Evolutionary conservation across 164 flowering plant genomes (phyloP).

Genomic region (grape (Vitis vinifera)): ASM3070453v1 NC_081808.1:21838001-21838500

Average conservation of each 20-base stretch:
- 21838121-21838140: constrained; percentile 56
- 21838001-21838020: neutral
- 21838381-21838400: too few species aligned
- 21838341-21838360: too few species aligned
- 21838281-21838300: too few species aligned
- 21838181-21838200: constrained; percentile 58
- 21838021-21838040: neutral
- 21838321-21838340: too few species aligned
- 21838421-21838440: too few species aligned
- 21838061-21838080: neutral
- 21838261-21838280: neutral
- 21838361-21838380: too few species aligned
- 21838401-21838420: too few species aligned
- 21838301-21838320: too few species aligned
- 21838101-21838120: constrained; percentile 8
- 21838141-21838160: constrained; percentile 81
- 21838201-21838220: neutral
- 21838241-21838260: neutral
- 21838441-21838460: too few species aligned
- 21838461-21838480: too few species aligned
- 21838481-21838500: too few species aligned
- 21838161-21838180: constrained; percentile 78
- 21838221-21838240: neutral
- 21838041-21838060: neutral
- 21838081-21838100: too few species aligned